Evolutionary conservation across 352 stramenopile genomes (phyloP).

Genomic region (Phytophthora podocarpi): DNA sequence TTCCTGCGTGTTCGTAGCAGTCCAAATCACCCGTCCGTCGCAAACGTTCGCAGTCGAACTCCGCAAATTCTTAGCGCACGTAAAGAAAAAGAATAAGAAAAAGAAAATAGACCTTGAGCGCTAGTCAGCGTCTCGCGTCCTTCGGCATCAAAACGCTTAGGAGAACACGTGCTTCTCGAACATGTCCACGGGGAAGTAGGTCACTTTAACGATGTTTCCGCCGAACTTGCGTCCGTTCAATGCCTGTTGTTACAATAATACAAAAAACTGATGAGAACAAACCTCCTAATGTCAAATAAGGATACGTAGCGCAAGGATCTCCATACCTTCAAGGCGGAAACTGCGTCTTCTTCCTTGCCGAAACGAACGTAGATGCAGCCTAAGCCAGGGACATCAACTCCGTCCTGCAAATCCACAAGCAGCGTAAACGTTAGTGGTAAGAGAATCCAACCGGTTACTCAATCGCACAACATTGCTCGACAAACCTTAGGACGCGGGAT

Average conservation of each 20-base stretch:
- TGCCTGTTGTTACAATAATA: slow-evolving; percentile 40
- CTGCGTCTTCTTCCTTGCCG: slow-evolving; percentile 54
- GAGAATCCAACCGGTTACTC: not conserved
- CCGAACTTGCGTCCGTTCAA: slow-evolving; percentile 88
- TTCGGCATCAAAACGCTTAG: slow-evolving; percentile 31
- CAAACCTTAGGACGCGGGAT: slow-evolving; percentile 84
- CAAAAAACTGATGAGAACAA: slow-evolving; percentile 11
- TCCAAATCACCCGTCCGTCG: slow-evolving; percentile 14
- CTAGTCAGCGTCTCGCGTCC: slow-evolving; percentile 18
- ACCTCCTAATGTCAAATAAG: not conserved
- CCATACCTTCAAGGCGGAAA: slow-evolving; percentile 74
- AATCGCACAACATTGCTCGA: not conserved
- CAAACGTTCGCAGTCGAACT: slow-evolving; percentile 14
- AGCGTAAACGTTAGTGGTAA: not conserved
- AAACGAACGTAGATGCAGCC: slow-evolving; percentile 88
- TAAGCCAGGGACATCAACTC: slow-evolving; percentile 56
- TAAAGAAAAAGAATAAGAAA: slow-evolving; percentile 27
- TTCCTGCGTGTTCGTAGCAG: slow-evolving; percentile 24
- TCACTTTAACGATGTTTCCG: slow-evolving; percentile 85
- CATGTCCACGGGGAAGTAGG: slow-evolving; percentile 75
- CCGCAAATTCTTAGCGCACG: slow-evolving; percentile 23
- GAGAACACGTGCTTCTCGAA: slow-evolving; percentile 73
- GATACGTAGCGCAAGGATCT: not conserved
- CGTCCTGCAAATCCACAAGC: slow-evolving; percentile 47
- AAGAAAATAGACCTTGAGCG: slow-evolving; percentile 24